Percentiles rank a stretch among this genome's conserved stretches.
Evolutionary conservation across 495 filamentous ascomycete genomes (phyloP).

Genomic region (Penicillium subrubescens): DNA sequence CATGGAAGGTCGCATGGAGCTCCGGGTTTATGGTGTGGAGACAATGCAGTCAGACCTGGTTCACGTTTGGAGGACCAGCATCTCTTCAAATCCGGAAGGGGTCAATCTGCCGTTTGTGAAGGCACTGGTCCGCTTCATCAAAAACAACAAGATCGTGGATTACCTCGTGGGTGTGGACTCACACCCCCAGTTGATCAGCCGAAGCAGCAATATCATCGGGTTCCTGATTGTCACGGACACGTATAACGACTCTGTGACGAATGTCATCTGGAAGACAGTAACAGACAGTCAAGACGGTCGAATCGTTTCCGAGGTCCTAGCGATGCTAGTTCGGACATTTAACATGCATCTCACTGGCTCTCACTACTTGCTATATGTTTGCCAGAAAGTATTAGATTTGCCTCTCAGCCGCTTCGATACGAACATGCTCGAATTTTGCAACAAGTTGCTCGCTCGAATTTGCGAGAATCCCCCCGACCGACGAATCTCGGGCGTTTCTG

Average conservation of each 20-base stretch:
- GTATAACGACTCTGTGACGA: slow-evolving; percentile 71
- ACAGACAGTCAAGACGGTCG: slow-evolving; percentile 82
- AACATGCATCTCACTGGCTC: slow-evolving; percentile 53
- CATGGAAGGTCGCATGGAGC: slow-evolving; percentile 83
- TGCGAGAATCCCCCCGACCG: slow-evolving; percentile 34
- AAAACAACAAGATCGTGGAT: slow-evolving; percentile 67
- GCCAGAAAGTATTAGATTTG: slow-evolving; percentile 69
- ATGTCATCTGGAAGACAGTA: slow-evolving; percentile 83
- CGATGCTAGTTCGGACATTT: slow-evolving; percentile 71
- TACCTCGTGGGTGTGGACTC: slow-evolving; percentile 91
- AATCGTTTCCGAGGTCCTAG: slow-evolving; percentile 74
- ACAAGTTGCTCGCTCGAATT: slow-evolving; percentile 40
- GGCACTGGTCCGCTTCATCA: slow-evolving; percentile 67
- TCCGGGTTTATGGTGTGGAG: slow-evolving; percentile 73
- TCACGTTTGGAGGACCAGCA: slow-evolving; percentile 55
- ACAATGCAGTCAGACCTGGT: slow-evolving; percentile 75
- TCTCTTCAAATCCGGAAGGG: slow-evolving; percentile 39
- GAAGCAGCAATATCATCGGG: slow-evolving; percentile 80
- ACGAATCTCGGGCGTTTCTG: neutral
- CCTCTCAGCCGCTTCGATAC: slow-evolving; percentile 62
- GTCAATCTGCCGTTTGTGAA: slow-evolving; percentile 56
- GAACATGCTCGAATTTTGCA: slow-evolving; percentile 52
- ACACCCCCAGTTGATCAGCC: slow-evolving; percentile 82
- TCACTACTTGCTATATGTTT: slow-evolving; percentile 64
- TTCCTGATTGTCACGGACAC: slow-evolving; percentile 82